phyloP scores from a whole-genome alignment of 2,329 filamentous ascomycete genomes.

The Apiospora aurea region DNA sequence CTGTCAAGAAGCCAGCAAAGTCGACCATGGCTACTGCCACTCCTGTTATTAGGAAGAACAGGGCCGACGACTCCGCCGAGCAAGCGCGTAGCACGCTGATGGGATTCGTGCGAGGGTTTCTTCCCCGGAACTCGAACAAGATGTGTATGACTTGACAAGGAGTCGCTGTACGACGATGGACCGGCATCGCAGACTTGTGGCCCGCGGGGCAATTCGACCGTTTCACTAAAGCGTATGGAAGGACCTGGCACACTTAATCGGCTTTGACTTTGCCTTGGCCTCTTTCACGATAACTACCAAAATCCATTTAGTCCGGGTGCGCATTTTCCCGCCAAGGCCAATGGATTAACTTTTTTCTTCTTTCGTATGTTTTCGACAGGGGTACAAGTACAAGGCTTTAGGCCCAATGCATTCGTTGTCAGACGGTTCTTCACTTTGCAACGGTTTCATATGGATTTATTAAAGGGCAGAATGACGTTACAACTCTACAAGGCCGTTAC shows the following conservation, averaged over 20 bases:
- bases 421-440: slow-evolving; percentile 10
- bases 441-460: slow-evolving; percentile 16
- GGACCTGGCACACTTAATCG: slow-evolving; percentile 15
- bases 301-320: slow-evolving; percentile 8
- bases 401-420: slow-evolving; percentile 19
- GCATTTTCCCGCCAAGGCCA: slow-evolving; percentile 8
- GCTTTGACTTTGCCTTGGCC: slow-evolving; percentile 8
- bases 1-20: slow-evolving; percentile 37
- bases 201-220: not conserved
- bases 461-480: slow-evolving; percentile 18
- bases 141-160: slow-evolving; percentile 41
- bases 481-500: not conserved
- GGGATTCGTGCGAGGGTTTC: slow-evolving; percentile 41
- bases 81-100: slow-evolving; percentile 40
- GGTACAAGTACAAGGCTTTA: slow-evolving; percentile 13
- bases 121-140: slow-evolving; percentile 41
- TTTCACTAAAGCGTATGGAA: not conserved
- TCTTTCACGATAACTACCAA: slow-evolving; percentile 14
- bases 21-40: slow-evolving; percentile 31
- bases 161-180: not conserved
- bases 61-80: slow-evolving; percentile 39
- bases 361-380: slow-evolving; percentile 15
- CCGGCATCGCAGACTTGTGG: slow-evolving; percentile 3
- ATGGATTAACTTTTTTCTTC: slow-evolving; percentile 10
- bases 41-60: slow-evolving; percentile 36